Evolutionary conservation across 495 filamentous ascomycete genomes (phyloP).

Genomic region (Talaromyces borbonicus): DNA sequence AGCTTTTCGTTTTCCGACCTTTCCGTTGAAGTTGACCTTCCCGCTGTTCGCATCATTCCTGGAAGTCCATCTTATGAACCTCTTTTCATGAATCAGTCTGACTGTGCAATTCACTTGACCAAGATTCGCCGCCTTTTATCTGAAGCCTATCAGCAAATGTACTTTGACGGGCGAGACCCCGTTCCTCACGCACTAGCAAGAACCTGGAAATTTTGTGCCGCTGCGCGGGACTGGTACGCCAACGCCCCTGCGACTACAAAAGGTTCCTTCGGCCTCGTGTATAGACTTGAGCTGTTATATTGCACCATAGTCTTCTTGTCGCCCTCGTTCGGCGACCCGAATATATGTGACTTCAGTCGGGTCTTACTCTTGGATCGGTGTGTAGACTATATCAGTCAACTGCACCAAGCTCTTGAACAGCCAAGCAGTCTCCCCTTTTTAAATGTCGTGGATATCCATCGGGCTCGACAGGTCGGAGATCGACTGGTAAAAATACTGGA

Average conservation of each 20-base stretch:
- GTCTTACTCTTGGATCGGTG: slow-evolving; percentile 73
- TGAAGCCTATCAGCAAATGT: slow-evolving; percentile 70
- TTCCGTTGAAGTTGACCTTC: slow-evolving; percentile 61
- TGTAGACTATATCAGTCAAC: slow-evolving; percentile 51
- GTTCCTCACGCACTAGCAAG: slow-evolving; percentile 49
- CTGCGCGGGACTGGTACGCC: slow-evolving; percentile 58
- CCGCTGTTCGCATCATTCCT: slow-evolving; percentile 24
- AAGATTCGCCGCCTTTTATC: slow-evolving; percentile 71
- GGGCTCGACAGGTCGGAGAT: slow-evolving; percentile 26
- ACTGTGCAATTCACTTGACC: slow-evolving; percentile 53
- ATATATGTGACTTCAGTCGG: slow-evolving; percentile 55
- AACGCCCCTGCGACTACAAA: slow-evolving; percentile 48
- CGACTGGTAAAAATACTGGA: slow-evolving; percentile 23
- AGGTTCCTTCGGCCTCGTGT: slow-evolving; percentile 51
- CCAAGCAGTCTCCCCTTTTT: slow-evolving; percentile 22
- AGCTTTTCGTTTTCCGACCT: slow-evolving; percentile 89
- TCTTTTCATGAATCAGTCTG: slow-evolving; percentile 40
- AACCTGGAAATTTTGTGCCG: slow-evolving; percentile 52
- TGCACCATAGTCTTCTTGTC: slow-evolving; percentile 76
- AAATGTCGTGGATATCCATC: slow-evolving; percentile 32
- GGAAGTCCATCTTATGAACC: slow-evolving; percentile 23
- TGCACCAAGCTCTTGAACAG: slow-evolving; percentile 30
- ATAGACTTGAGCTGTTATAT: slow-evolving; percentile 75
- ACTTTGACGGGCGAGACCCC: slow-evolving; percentile 56
- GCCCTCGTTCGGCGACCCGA: slow-evolving; percentile 56